Percentiles rank a stretch among this genome's conserved stretches.
Conservation (phyloP, 2,329 filamentous ascomycete species). For the Exophiala xenobiotica region DNA sequence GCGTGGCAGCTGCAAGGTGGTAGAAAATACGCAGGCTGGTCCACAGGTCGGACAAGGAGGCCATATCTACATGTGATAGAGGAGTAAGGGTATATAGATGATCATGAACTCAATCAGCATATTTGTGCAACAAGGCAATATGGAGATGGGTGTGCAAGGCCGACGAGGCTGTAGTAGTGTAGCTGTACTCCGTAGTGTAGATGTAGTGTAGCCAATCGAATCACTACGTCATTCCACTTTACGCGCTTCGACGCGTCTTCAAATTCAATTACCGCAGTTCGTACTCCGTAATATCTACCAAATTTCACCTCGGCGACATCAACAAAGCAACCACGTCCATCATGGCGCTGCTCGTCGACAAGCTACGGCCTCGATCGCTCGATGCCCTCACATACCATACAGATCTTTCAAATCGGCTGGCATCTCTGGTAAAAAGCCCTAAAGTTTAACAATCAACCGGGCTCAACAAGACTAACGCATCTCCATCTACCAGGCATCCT, state of each 20-base stretch:
- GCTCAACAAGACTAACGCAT: conserved; percentile 19
- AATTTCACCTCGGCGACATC: background rate
- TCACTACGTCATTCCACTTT: conserved; percentile 18
- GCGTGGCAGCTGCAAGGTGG: conserved; percentile 21
- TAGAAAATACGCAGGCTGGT: conserved; percentile 22
- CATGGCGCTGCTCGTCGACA: conserved; percentile 67
- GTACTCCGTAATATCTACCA: background rate
- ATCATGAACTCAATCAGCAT: too few species aligned
- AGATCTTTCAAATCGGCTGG: conserved; percentile 82
- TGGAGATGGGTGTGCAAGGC: too few species aligned
- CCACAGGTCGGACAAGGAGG: conserved; percentile 39
- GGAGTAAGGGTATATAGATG: too few species aligned
- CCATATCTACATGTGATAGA: too few species aligned
- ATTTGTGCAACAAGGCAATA: too few species aligned
- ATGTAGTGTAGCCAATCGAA: too few species aligned
- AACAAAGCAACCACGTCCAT: background rate
- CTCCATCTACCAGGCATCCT: conserved; percentile 68
- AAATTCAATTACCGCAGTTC: background rate
- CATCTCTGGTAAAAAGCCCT: conserved; percentile 67
- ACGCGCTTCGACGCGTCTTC: conserved; percentile 15
- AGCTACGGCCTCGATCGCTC: conserved; percentile 54
- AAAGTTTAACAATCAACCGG: conserved; percentile 2
- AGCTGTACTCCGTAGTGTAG: too few species aligned
- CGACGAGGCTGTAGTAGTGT: too few species aligned
- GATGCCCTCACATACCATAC: conserved; percentile 76